Conservation (phyloP, 139 green algal species). For the Tetraselmis chui region DNA sequence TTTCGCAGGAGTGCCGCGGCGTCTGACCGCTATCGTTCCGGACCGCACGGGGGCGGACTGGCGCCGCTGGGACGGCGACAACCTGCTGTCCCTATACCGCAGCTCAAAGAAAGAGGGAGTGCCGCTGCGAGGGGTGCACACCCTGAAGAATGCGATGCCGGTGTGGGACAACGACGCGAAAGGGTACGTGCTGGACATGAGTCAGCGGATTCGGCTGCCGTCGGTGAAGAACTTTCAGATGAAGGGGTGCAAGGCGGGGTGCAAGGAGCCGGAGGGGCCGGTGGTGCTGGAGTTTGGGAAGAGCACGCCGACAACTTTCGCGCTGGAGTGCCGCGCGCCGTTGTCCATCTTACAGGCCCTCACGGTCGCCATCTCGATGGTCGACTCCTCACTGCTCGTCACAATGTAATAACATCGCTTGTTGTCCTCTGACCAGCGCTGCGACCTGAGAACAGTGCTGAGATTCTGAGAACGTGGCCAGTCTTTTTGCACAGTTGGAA, state of each 20-base stretch:
- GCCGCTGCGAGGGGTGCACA: background rate
- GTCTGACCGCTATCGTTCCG: background rate
- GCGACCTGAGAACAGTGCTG: too few species aligned
- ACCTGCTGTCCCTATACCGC: background rate
- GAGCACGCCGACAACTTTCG: background rate
- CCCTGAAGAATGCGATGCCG: background rate
- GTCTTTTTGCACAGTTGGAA: too few species aligned
- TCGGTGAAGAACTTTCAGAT: constrained; percentile 1
- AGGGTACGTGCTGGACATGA: background rate
- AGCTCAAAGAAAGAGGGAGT: background rate
- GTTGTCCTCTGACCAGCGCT: too few species aligned
- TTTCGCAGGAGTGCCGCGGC: background rate
- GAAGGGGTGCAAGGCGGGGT: background rate
- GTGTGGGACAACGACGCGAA: background rate
- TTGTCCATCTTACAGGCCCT: background rate
- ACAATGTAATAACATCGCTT: too few species aligned
- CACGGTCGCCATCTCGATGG: background rate
- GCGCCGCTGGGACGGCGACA: background rate
- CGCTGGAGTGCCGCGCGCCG: background rate
- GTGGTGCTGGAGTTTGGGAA: background rate
- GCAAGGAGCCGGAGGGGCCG: background rate
- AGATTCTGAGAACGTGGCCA: too few species aligned
- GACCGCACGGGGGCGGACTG: background rate
- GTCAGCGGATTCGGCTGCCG: background rate
- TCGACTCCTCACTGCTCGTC: background rate